Evolutionary conservation across 2,329 filamentous ascomycete genomes (phyloP).

Genomic region (Pseudogymnoascus sp.): DNA sequence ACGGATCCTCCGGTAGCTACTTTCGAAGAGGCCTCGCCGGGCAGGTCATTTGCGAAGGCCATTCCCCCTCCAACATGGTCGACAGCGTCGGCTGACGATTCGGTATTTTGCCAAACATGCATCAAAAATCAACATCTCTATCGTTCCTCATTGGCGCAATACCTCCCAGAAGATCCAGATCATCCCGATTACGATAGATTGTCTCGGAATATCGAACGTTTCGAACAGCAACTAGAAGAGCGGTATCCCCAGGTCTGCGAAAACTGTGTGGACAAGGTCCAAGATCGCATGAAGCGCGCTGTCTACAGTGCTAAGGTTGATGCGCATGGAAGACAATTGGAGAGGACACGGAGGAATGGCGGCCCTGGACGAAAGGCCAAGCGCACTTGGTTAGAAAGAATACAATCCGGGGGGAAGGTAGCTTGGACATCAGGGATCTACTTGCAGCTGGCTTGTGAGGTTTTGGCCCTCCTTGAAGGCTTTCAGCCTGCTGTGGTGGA

Average conservation of each 20-base stretch:
- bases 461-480: constrained; percentile 13
- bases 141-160: constrained; percentile 68
- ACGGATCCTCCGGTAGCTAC: constrained; percentile 71
- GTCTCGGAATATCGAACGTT: constrained; percentile 52
- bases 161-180: constrained; percentile 60
- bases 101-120: constrained; percentile 66
- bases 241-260: constrained; percentile 85
- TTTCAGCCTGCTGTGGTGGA: background rate
- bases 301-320: constrained; percentile 60
- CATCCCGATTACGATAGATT: constrained; percentile 57
- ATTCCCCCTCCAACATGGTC: constrained; percentile 33
- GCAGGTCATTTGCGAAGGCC: constrained; percentile 40
- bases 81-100: constrained; percentile 29
- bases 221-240: constrained; percentile 65
- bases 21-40: constrained; percentile 38
- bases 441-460: constrained; percentile 24
- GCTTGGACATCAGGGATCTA: constrained; percentile 23
- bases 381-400: constrained; percentile 36
- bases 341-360: constrained; percentile 48
- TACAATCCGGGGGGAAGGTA: constrained; percentile 28
- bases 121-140: constrained; percentile 83
- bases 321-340: constrained; percentile 46
- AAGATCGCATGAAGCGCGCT: constrained; percentile 59
- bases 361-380: constrained; percentile 30
- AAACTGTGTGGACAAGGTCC: constrained; percentile 68